Base-by-base conservation (phyloP, 208 protist genomes). In the Leishmania braziliensis region DNA sequence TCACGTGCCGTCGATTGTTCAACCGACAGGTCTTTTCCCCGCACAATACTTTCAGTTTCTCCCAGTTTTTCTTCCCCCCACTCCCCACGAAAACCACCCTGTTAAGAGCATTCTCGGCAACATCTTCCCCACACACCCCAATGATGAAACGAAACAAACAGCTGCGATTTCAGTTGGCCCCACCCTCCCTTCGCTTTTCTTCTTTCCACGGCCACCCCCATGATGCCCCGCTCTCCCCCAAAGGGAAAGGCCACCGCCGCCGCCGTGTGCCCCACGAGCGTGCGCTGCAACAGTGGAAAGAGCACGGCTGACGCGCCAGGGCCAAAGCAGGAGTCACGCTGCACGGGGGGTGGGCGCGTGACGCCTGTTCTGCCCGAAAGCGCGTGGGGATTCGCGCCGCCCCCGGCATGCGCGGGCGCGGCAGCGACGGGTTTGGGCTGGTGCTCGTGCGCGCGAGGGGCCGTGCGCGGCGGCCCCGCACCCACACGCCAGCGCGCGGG, bases 211-310 rank as follows among this genome's bases (percentile, higher is more conserved):
- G n/a, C 75, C 75, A 14, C 51, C 20, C n/a, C 5, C 18, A 63
- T 58, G 10, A 82, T 78, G 79, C 36, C 73, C 50, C 79, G 71
- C 62, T 65, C 72, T 72, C 62, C 71, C 46, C 72, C 58, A 23
- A 82, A 77, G 62, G 72, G 79, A 46, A 58, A 76, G 54, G 78
- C 70, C 46, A 70, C 78, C 70, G 68, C 69, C 3, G 43, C 69
- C 56, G 78, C 78, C n/a, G 70, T 76, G 78, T 82, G 70, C 71
- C 46, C 78, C 36, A 43, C 70, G 39, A 50, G 69, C 70, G 78
- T 82, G 70, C 78, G 70, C 54, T 58, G 71, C 78, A 77, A 70
- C 70, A 77, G 70, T 48, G 54, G 71, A n/a, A 77, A 82, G 70
- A 82, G 54, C 54, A 29, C 70, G 14, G 39, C 56, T 0, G 70